phyloP scores from a whole-genome alignment of 495 filamentous ascomycete genomes.

The Penicillium chermesinum region DNA sequence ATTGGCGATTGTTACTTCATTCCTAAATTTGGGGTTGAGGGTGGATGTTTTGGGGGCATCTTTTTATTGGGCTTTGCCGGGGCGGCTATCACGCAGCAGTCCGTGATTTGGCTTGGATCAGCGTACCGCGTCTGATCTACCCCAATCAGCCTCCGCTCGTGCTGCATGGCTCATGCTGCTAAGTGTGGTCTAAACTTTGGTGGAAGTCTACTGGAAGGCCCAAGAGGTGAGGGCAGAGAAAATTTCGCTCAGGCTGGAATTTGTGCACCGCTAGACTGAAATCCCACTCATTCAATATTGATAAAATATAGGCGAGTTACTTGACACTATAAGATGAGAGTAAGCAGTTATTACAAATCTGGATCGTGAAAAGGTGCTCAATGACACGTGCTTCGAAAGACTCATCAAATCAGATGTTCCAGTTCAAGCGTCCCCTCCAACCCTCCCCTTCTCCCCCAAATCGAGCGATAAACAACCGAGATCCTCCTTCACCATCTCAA shows the following conservation, averaged over 20 bases:
- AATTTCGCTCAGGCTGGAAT: background rate
- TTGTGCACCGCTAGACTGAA: background rate
- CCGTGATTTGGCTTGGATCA: background rate
- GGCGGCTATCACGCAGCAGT: background rate
- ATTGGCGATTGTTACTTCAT: background rate
- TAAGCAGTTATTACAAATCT: too few species aligned
- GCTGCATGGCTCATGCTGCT: too few species aligned
- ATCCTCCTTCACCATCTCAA: too few species aligned
- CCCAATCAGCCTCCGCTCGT: background rate
- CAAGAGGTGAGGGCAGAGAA: background rate
- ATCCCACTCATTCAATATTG: too few species aligned
- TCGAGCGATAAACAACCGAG: too few species aligned
- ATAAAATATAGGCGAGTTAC: too few species aligned
- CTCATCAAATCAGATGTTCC: too few species aligned
- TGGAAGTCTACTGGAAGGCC: background rate
- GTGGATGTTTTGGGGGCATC: background rate
- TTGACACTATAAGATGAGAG: too few species aligned
- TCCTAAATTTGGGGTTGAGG: background rate
- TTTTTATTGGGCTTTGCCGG: background rate
- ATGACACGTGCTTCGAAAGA: too few species aligned
- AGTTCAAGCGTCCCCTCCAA: too few species aligned
- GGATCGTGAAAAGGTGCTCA: too few species aligned
- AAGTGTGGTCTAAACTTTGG: background rate
- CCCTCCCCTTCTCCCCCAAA: too few species aligned
- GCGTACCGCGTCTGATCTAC: background rate